Evolutionary conservation across 1,139 yeast genomes (phyloP).

Genomic region (Yamadazyma jaroonii): DNA sequence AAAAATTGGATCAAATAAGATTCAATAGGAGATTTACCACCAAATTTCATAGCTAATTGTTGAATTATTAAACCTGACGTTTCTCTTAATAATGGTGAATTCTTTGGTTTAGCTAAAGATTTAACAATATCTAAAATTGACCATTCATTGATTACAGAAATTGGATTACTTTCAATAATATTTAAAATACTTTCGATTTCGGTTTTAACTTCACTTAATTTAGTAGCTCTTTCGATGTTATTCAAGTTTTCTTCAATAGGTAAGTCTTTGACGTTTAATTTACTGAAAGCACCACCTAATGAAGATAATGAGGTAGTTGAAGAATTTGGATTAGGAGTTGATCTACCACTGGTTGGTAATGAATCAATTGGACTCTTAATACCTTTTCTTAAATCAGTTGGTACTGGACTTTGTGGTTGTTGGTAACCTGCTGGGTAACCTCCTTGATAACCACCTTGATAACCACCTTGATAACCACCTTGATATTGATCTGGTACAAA

Average conservation of each 20-base stretch:
- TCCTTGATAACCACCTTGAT: not conserved
- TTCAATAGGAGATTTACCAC: slow-evolving; percentile 71
- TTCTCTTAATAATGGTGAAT: slow-evolving; percentile 72
- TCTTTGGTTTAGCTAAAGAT: slow-evolving; percentile 70
- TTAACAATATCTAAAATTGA: slow-evolving; percentile 58
- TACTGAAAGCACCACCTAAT: slow-evolving; percentile 65
- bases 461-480: not conserved
- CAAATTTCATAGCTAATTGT: slow-evolving; percentile 62
- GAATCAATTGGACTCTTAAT: slow-evolving; percentile 31
- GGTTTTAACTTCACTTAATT: slow-evolving; percentile 63
- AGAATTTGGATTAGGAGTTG: slow-evolving; percentile 32
- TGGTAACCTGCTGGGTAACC: not conserved
- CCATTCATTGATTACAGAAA: slow-evolving; percentile 60
- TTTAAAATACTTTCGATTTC: slow-evolving; percentile 56
- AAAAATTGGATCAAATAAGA: slow-evolving; percentile 64
- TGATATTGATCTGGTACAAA: slow-evolving; percentile 11
- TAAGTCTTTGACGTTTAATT: slow-evolving; percentile 53
- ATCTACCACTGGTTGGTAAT: slow-evolving; percentile 43
- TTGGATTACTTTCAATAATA: slow-evolving; percentile 43
- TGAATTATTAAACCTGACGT: slow-evolving; percentile 67
- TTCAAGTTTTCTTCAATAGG: slow-evolving; percentile 65
- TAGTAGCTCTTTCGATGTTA: slow-evolving; percentile 53
- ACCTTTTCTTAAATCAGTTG: not conserved
- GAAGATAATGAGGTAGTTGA: slow-evolving; percentile 73
- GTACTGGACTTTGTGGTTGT: not conserved